Evolutionary conservation across 805 yeast genomes (phyloP), one percentile per base, ranked within the genome.

Genomic region (Saccharomycopsis synnaedendra): DNA sequence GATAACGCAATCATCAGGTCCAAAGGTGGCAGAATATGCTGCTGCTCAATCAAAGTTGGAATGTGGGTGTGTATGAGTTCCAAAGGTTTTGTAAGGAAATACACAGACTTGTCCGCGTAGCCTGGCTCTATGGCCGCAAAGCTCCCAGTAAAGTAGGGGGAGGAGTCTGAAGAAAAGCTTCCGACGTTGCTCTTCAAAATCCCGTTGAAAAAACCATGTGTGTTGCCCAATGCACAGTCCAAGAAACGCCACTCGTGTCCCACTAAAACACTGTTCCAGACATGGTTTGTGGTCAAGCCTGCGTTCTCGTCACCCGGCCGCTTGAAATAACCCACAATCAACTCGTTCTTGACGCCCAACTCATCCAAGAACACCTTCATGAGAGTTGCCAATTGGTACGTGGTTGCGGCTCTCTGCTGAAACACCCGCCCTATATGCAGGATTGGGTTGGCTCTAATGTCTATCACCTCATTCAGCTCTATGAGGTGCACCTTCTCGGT

Each of bases 1-100:
- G 87, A 77, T 50, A 86, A 71, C 10, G 93, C 89, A 28, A 82
- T 76, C 54, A 78, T 72, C 35, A 84, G 82, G 52, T 85, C 89
- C 52, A 90, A 67, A 3, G 94, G 85, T 3, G 97, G 97, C 32
- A 76, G 72, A 27, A 90, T 76, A 64, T 85, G 96, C 63, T 93
- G 98, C 54, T 85, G 82, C 51, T 77, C 82, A 40, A 77, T 77
- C 49, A 78, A 78, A 11, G 78, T 71, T 9, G 98, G 97, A 42
- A 87, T 78, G 62, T 93, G 98, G 0, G 97, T 84, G 53, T 82
- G 82, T 10, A 93, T 75, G 39, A 87, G 60, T 48, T 79, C 75
- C 47, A 80, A 64, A 1, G 98, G 98, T 55, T 80, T 77, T 2
- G 84, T 68, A 51, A 93, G 63, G 64, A 89, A 90, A 62, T 85